phyloP scores from a whole-genome alignment of 2,329 filamentous ascomycete genomes.

The Didymella sp. region DNA sequence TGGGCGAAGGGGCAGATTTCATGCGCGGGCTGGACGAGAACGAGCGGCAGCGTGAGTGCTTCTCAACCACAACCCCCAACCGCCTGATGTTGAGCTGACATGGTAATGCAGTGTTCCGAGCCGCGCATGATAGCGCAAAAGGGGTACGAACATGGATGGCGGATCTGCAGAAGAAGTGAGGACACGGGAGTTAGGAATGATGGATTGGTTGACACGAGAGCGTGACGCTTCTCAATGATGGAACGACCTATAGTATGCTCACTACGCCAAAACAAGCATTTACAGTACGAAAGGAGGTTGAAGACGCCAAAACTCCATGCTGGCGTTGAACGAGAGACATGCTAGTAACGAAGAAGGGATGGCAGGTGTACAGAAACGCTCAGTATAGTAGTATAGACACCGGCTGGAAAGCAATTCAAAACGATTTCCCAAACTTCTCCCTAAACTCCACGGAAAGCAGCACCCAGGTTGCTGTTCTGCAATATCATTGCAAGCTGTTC shows the following conservation, averaged over 20 bases:
- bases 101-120: slow-evolving; percentile 53
- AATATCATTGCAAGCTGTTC: slow-evolving; percentile 46
- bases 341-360: not conserved
- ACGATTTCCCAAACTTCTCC: not conserved
- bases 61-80: not conserved
- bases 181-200: not conserved
- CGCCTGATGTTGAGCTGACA: not conserved
- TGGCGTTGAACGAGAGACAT: not conserved
- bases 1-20: slow-evolving; percentile 76
- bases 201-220: not conserved
- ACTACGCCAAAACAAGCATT: not conserved
- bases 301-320: slow-evolving; percentile 5
- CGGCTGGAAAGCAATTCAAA: not conserved
- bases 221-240: not conserved
- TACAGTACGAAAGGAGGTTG: not conserved
- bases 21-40: slow-evolving; percentile 87
- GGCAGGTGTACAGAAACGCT: slow-evolving; percentile 10
- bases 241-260: not conserved
- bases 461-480: slow-evolving; percentile 48
- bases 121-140: slow-evolving; percentile 57
- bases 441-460: slow-evolving; percentile 32
- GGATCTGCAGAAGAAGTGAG: slow-evolving; percentile 51
- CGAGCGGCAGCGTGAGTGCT: slow-evolving; percentile 70
- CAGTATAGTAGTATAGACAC: not conserved
- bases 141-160: slow-evolving; percentile 56